Conservation (phyloP, 2,329 filamentous ascomycete genomes). For the Eutypa lata region DNA sequence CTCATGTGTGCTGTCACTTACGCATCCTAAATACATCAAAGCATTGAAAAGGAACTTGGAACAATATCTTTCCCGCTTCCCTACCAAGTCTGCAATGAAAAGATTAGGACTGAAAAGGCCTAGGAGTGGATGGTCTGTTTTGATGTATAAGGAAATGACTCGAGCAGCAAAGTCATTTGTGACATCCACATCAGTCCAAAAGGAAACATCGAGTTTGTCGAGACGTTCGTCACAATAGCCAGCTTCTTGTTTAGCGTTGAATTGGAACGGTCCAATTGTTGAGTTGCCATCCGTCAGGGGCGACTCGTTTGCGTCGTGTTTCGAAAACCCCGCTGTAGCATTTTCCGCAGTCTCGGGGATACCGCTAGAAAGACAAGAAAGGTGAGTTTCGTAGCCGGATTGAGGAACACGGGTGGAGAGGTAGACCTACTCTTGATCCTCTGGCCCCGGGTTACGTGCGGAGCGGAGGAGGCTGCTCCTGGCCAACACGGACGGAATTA, state of each 20-base stretch:
- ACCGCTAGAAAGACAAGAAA: not conserved
- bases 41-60: constrained; percentile 33
- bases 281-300: not conserved
- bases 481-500: constrained; percentile 6
- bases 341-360: not conserved
- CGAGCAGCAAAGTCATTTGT: constrained; percentile 26
- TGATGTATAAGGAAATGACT: constrained; percentile 33
- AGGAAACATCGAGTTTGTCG: constrained; percentile 22
- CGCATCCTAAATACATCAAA: constrained; percentile 32
- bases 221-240: constrained; percentile 28
- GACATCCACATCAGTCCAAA: constrained; percentile 33
- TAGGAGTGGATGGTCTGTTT: constrained; percentile 36
- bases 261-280: constrained; percentile 6
- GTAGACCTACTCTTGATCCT: not conserved
- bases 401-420: not conserved
- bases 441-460: constrained; percentile 3
- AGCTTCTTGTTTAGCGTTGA: constrained; percentile 3
- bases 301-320: not conserved
- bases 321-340: not conserved
- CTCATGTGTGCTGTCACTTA: constrained; percentile 18
- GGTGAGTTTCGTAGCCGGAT: not conserved
- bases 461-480: constrained; percentile 5
- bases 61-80: constrained; percentile 22
- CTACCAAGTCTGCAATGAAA: constrained; percentile 31
- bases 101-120: constrained; percentile 31